Percentiles rank a stretch among this genome's conserved stretches.
phyloP scores from a whole-genome alignment of 2,329 filamentous ascomycete species.

The Penicillium corylophilum region DNA sequence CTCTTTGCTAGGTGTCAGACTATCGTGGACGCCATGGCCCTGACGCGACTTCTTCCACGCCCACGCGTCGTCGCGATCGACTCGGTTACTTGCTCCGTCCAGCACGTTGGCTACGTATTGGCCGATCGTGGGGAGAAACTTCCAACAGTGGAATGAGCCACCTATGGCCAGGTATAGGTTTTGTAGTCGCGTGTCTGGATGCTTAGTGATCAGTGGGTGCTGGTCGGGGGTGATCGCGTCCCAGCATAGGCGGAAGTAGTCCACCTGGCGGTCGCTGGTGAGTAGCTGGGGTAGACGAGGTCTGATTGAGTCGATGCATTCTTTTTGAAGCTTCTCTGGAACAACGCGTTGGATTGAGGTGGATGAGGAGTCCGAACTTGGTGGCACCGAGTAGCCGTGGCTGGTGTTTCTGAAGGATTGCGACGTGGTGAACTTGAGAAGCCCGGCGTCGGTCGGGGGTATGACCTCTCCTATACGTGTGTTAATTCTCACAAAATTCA shows the following conservation, averaged over 20 bases:
- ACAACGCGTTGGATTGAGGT: conserved; percentile 44
- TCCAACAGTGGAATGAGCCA: conserved; percentile 65
- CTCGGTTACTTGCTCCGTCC: conserved; percentile 44
- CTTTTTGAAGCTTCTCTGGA: conserved; percentile 43
- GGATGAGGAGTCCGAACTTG: conserved; percentile 22
- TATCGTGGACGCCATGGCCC: conserved; percentile 30
- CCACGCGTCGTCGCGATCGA: conserved; percentile 34
- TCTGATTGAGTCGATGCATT: conserved; percentile 33
- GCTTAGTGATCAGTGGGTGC: conserved; percentile 59
- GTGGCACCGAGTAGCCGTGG: conserved; percentile 46
- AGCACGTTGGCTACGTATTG: conserved; percentile 50
- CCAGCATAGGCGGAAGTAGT: conserved; percentile 55
- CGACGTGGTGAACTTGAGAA: conserved; percentile 63
- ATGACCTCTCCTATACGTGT: conserved; percentile 42
- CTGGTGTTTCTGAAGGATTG: conserved; percentile 57
- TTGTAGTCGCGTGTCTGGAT: conserved; percentile 49
- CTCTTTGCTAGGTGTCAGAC: conserved; percentile 26
- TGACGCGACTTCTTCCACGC: conserved; percentile 18
- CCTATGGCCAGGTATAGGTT: conserved; percentile 62
- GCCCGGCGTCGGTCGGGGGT: conserved; percentile 49
- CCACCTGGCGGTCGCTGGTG: conserved; percentile 31
- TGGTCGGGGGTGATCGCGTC: conserved; percentile 63
- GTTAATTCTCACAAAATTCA: not conserved
- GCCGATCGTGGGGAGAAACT: conserved; percentile 64
- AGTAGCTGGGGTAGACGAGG: conserved; percentile 31